Percentiles rank a stretch among this genome's conserved stretches.
These are phyloP conservation scores for Rhizophagus sp. DNA, from an alignment of 192 early-diverging fungal genomes.

Conservation along the genomic window DNA sequence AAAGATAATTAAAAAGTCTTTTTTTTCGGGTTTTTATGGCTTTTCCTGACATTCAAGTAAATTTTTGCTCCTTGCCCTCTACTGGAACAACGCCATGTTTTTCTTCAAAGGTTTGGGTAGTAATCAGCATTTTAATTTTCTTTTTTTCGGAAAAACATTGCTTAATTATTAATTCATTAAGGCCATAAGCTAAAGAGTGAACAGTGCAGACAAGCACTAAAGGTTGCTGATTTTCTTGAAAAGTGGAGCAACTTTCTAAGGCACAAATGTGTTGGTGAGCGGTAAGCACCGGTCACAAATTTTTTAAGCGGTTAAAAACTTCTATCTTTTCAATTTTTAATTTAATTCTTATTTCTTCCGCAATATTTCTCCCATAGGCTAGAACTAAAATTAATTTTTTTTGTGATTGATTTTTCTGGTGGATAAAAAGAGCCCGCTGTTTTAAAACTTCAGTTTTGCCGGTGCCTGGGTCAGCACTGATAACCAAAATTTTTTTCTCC, in stretches of 20 bases:
- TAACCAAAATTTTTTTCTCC: background rate
- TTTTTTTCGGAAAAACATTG: constrained; percentile 5
- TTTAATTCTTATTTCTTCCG: background rate
- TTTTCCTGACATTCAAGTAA: background rate
- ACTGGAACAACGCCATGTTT: background rate
- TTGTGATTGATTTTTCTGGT: no score
- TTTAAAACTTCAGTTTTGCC: constrained; percentile 21
- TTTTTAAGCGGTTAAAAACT: background rate
- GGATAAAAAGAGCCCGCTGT: constrained; percentile 10
- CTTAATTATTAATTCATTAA: background rate
- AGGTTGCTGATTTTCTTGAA: background rate
- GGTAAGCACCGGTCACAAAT: background rate
- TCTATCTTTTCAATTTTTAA: background rate
- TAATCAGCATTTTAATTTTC: background rate
- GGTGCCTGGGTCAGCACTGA: constrained; percentile 10
- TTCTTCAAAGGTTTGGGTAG: background rate
- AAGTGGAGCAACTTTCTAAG: background rate
- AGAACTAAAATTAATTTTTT: constrained; percentile 23
- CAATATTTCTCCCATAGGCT: constrained; percentile 5
- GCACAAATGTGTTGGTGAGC: background rate
- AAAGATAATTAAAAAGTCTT: constrained; percentile 14
- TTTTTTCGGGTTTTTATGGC: background rate
- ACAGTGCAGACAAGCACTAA: background rate
- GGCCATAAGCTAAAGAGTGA: background rate
- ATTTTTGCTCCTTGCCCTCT: background rate